These are phyloP conservation scores for Aspergillus sp. DNA, from an alignment of 2,329 filamentous ascomycete species.

Conservation along the genomic window DNA sequence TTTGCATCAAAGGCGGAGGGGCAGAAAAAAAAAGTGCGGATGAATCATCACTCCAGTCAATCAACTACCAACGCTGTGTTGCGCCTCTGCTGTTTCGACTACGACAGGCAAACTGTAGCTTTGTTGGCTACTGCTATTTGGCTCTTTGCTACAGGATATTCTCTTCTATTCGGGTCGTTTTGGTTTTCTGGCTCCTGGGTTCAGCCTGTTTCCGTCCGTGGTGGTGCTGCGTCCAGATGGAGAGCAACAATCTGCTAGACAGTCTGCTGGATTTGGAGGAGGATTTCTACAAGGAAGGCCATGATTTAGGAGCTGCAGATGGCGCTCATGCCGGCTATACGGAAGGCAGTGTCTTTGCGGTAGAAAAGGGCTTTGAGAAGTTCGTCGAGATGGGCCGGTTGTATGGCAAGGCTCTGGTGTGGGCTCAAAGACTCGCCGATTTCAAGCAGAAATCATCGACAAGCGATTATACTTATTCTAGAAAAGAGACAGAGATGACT, in stretches of 20 bases:
- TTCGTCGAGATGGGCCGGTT: slow-evolving; percentile 72
- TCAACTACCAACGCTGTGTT: neutral
- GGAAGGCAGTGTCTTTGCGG: slow-evolving; percentile 82
- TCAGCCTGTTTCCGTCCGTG: neutral
- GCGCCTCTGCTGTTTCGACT: neutral
- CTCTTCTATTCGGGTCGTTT: neutral
- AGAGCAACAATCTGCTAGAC: slow-evolving; percentile 45
- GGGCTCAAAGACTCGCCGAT: slow-evolving; percentile 61
- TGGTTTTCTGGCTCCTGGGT: no score
- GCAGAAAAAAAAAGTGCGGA: slow-evolving; percentile 1
- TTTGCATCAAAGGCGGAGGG: neutral
- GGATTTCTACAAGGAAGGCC: slow-evolving; percentile 74
- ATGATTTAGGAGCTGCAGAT: slow-evolving; percentile 64
- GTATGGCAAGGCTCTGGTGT: slow-evolving; percentile 72
- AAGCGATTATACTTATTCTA: no score
- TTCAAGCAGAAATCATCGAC: slow-evolving; percentile 5
- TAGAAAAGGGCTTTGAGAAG: slow-evolving; percentile 91
- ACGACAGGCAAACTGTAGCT: no score
- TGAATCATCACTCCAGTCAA: neutral
- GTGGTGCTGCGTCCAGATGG: slow-evolving; percentile 19
- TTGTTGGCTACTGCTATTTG: slow-evolving; percentile 3
- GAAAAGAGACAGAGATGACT: neutral
- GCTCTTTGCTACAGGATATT: neutral
- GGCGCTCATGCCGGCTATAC: slow-evolving; percentile 69
- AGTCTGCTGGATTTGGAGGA: slow-evolving; percentile 53